Percentiles rank a stretch among this genome's conserved stretches.
Conservation (phyloP, 106 monocot genomes). For the Alisma plantagoaquatica region DNA sequence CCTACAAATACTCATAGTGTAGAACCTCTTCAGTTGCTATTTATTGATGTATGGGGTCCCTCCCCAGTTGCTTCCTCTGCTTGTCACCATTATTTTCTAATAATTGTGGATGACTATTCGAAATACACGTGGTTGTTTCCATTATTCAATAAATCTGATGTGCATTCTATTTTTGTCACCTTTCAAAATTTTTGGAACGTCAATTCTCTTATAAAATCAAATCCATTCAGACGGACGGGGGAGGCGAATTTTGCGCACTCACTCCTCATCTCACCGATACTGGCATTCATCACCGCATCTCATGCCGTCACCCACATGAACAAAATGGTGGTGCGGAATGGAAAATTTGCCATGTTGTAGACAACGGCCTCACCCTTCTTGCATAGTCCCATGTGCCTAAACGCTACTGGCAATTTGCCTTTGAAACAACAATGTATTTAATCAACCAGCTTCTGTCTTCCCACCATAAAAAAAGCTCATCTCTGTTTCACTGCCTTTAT, state of each 20-base stretch:
- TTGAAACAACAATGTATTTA: not conserved
- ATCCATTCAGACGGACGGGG: not conserved
- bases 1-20: not conserved
- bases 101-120: slow-evolving; percentile 14
- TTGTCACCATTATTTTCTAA: slow-evolving; percentile 7
- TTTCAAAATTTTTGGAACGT: slow-evolving; percentile 5
- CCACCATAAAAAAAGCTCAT: not conserved
- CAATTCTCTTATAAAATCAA: slow-evolving; percentile 9
- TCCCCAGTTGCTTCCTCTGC: not conserved
- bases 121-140: slow-evolving; percentile 4
- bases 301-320: slow-evolving; percentile 1
- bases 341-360: slow-evolving; percentile 5
- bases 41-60: slow-evolving; percentile 11
- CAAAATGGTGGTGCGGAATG: slow-evolving; percentile 2
- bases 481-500: not conserved
- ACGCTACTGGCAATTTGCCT: not conserved
- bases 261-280: not conserved
- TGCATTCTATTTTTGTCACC: not conserved
- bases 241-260: slow-evolving; percentile 8
- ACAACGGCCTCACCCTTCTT: not conserved
- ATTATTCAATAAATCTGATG: slow-evolving; percentile 6
- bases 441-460: not conserved
- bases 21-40: slow-evolving; percentile 1
- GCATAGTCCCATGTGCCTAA: not conserved
- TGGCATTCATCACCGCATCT: slow-evolving; percentile 3